A percentile compares a stretch with the other conserved stretches of the same genome.
These are phyloP conservation scores for Echria macrotheca DNA, from an alignment of 495 filamentous ascomycete species.

Conservation along the genomic window DNA sequence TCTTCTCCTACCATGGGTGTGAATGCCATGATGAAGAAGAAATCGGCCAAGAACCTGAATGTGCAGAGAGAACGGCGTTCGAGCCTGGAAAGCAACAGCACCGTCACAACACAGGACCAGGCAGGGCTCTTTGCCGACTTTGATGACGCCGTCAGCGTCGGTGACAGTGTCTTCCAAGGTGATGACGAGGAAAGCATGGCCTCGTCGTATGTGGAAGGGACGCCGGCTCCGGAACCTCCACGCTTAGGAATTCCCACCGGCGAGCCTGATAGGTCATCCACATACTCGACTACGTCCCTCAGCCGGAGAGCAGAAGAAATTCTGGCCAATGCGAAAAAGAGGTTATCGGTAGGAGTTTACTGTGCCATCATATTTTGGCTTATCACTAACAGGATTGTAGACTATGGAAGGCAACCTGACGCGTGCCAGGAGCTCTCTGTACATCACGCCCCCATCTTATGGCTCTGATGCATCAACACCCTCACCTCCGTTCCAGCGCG, in stretches of 20 bases:
- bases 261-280: conserved; percentile 30
- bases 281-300: conserved; percentile 63
- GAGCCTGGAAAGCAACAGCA: conserved; percentile 47
- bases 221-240: conserved; percentile 17
- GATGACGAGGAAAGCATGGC: conserved; percentile 56
- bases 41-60: conserved; percentile 31
- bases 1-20: conserved; percentile 35
- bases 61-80: conserved; percentile 32
- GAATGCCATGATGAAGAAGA: conserved; percentile 31
- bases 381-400: conserved; percentile 36
- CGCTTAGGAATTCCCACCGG: conserved; percentile 21
- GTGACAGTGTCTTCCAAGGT: conserved; percentile 53
- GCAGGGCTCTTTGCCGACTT: conserved; percentile 47
- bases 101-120: conserved; percentile 43
- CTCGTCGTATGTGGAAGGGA: conserved; percentile 42
- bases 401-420: conserved; percentile 87
- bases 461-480: conserved; percentile 45
- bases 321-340: conserved; percentile 81
- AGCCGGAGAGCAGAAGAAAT: conserved; percentile 83
- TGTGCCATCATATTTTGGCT: neutral
- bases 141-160: conserved; percentile 51
- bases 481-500: conserved; percentile 35
- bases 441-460: conserved; percentile 54
- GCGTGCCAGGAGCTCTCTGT: conserved; percentile 69
- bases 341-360: conserved; percentile 64